Evolutionary conservation across 805 yeast genomes (phyloP), one percentile per base, ranked within the genome.

Genomic region (Zygosaccharomyces rouxii): DNA sequence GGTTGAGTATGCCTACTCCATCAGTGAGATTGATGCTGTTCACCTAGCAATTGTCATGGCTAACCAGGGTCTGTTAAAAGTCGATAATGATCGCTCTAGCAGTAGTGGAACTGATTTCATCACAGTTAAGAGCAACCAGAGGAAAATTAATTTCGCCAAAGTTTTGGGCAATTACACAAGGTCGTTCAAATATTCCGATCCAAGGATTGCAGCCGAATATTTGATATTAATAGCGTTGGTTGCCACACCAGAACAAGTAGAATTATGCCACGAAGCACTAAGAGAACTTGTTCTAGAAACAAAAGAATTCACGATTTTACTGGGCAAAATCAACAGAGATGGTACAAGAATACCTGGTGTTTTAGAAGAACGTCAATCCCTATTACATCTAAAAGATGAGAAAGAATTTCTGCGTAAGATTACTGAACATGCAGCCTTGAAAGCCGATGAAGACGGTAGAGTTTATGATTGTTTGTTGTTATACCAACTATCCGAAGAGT

Each of bases 371-470:
- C 83, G 95, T 60, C 79, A 86, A 67, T 67, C 74, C 9, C 71
- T 92, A 47, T 72, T 92, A 44, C 73, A 75, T 25, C 71, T 90
- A 52, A 68, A 70, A 5, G 76, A 80, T 55, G 78, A 83, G 51
- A 73, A 75, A 18, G 79, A 78, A 49, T 92, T 79, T 60, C 71
- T 86, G 55, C 76, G 74, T 52, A 78, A 78, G 50, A 89, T 92
- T 37, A 83, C 94, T 3, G 95, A 86, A 62, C 81, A 80, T 51
- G 89, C 96, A 25, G 97, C 97, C 3, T 75, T 75, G 38, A 81
- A 80, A 56, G 95, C 97, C 13, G 94, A 87, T 59, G 94, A 88
- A 56, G 98, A 90, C 59, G 97, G 97, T 6, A 77, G 96, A 60
- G 75, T 81, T 11, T 80, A 84, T 52, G 98, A 94, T 62, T 87